Conservation (phyloP, 495 filamentous ascomycete genomes). For the Neurospora sp. region DNA sequence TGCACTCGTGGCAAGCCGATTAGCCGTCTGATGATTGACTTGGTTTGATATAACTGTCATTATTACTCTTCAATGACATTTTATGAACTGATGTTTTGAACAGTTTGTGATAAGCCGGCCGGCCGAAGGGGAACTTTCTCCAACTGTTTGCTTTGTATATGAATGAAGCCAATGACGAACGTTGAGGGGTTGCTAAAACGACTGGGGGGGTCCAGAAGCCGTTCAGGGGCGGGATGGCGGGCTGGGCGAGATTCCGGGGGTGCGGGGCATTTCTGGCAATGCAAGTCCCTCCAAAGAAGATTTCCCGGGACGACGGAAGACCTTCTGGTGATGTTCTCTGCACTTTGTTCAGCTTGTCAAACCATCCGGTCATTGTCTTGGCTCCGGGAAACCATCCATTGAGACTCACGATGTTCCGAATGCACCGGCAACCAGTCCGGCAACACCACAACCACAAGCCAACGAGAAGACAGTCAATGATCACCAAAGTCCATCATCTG, state of each 20-base stretch:
- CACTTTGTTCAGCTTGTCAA: not conserved
- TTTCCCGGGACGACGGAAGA: not conserved
- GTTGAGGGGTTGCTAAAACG: not conserved
- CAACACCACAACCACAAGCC: not conserved
- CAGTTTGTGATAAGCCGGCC: not conserved
- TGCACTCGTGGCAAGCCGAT: not conserved
- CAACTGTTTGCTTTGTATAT: not conserved
- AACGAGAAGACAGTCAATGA: not conserved
- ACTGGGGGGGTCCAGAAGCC: not conserved
- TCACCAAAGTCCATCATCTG: not conserved
- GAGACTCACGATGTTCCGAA: not conserved
- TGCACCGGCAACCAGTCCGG: not conserved
- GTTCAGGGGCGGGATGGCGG: not conserved
- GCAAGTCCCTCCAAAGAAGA: not conserved
- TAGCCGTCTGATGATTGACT: not conserved
- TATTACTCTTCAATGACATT: not conserved
- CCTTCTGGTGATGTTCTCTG: not conserved
- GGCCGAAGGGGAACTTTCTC: not conserved
- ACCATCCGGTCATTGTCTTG: not conserved
- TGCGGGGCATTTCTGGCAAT: not conserved
- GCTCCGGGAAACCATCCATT: not conserved
- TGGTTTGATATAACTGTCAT: not conserved
- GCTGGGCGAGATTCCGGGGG: not conserved
- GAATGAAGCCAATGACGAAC: not conserved
- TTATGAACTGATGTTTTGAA: not conserved